Base-by-base conservation (phyloP, 108 stramenopile genomes). In the Tribonema minus region DNA sequence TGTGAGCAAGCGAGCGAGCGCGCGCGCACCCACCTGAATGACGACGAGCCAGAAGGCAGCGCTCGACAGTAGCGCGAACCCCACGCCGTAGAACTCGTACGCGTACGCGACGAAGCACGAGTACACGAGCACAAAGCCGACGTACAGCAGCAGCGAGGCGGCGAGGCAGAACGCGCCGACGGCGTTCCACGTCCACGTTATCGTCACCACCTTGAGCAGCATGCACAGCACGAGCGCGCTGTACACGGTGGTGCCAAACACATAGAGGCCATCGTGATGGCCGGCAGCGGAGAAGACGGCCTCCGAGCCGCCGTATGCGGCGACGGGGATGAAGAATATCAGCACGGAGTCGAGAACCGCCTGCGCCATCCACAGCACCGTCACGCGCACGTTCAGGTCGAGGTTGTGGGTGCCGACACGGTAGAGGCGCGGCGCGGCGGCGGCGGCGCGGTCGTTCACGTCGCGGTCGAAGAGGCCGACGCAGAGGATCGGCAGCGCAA, bases 231-330 rank as follows among this genome's bases (percentile, higher is more conserved):
- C 32, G 4, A 82, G 64, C 3, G 54, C 35, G 23, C 38, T 59
- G 72, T 82, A 82, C 25, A 72, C 81, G 27, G 81, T 73, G 0
- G 81, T 82, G 38, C 81, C 81, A 40, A 73, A 82, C 1, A 82
- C 67, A 33, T 28, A 82, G 0, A 82, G 67, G 6, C 71, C 81
- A 23, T 71, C 81, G 34, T 7, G 25, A 67, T 82, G 61, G 23
- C 81, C 81, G 27, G 65, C 65, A 36, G 31, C 27, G 15, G 61
- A 71, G 72, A 71, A 82, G 0, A 82, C 36, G 6, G 40, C 66
- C 0, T 15, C 26, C 2, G 72, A 35, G 39, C 40, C 27, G 28
- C 9, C 25, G 81, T 65, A 65, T 20, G 67, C 66, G 23, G 32
- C 58, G 36, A 73, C 33, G 27, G 71, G 40, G 37, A 82, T 27